These are phyloP conservation scores for Yarrowia hollandica DNA, from an alignment of 805 yeast species.

Conservation along the genomic window DNA sequence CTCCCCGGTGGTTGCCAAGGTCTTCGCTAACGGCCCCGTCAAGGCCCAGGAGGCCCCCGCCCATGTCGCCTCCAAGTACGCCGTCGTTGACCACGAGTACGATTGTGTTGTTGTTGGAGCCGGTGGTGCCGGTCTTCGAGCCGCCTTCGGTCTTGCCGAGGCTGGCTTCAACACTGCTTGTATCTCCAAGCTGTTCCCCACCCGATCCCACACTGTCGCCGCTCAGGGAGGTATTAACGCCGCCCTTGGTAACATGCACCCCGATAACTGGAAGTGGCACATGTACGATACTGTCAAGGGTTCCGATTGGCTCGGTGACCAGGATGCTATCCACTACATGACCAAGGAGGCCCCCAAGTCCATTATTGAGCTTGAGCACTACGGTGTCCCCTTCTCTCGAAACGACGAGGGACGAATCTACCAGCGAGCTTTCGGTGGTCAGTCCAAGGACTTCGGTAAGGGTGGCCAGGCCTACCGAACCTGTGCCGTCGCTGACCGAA, in stretches of 20 bases:
- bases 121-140: constrained; percentile 98
- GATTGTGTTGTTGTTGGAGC: constrained; percentile 98
- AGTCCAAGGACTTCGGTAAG: constrained; percentile 89
- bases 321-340: constrained; percentile 98
- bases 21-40: constrained; percentile 43
- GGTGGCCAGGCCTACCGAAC: constrained; percentile 99
- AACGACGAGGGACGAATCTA: constrained; percentile 94
- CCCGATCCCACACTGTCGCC: constrained; percentile 98
- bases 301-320: constrained; percentile 99
- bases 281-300: constrained; percentile 99
- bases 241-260: constrained; percentile 97
- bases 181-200: constrained; percentile 93
- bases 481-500: constrained; percentile 99
- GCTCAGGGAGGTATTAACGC: constrained; percentile 99
- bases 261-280: constrained; percentile 99
- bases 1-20: constrained; percentile 37
- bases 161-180: constrained; percentile 98
- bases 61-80: constrained; percentile 68
- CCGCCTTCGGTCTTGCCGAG: constrained; percentile 96
- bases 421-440: constrained; percentile 99
- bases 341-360: constrained; percentile 96
- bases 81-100: constrained; percentile 94
- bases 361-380: constrained; percentile 94
- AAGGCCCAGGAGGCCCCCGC: constrained; percentile 51
- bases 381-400: constrained; percentile 97